phyloP scores from a whole-genome alignment of 768 basidiomycete species.

The Russula abietina region DNA sequence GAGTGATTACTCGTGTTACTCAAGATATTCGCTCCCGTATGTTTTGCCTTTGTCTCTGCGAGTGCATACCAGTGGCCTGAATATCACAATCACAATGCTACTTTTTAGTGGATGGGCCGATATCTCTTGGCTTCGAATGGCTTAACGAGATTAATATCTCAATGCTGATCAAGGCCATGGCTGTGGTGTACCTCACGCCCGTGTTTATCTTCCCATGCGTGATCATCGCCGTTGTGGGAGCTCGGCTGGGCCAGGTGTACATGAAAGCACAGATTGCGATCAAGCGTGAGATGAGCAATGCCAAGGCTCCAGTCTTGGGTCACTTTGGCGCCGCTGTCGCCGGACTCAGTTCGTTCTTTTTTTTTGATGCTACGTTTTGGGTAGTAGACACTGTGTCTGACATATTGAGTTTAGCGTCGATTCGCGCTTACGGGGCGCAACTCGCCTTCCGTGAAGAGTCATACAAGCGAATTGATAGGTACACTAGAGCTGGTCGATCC shows the following conservation, averaged over 20 bases:
- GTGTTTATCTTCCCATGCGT: slow-evolving; percentile 38
- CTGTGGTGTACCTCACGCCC: slow-evolving; percentile 36
- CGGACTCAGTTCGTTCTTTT: slow-evolving; percentile 38
- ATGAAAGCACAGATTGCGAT: slow-evolving; percentile 51
- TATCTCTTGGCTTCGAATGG: slow-evolving; percentile 28
- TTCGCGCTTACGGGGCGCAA: slow-evolving; percentile 53
- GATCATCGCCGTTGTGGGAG: slow-evolving; percentile 35
- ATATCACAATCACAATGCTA: not conserved
- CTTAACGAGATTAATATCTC: slow-evolving; percentile 32
- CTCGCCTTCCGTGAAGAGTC: slow-evolving; percentile 39
- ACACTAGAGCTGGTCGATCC: slow-evolving; percentile 35
- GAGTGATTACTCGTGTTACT: slow-evolving; percentile 61
- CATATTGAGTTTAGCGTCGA: slow-evolving; percentile 32
- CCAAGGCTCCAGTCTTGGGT: slow-evolving; percentile 43
- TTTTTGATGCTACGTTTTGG: not conserved
- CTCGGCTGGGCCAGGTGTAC: slow-evolving; percentile 44
- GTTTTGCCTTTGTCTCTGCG: not conserved
- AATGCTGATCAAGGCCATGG: slow-evolving; percentile 35
- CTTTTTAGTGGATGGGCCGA: slow-evolving; percentile 34
- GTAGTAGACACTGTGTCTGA: not conserved
- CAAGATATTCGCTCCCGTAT: slow-evolving; percentile 48
- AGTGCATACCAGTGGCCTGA: not conserved
- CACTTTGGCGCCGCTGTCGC: slow-evolving; percentile 48
- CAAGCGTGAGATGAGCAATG: slow-evolving; percentile 51
- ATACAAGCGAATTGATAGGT: slow-evolving; percentile 43